Conservation (phyloP, 2,329 filamentous ascomycete species). For the Aspergillus uvarum region DNA sequence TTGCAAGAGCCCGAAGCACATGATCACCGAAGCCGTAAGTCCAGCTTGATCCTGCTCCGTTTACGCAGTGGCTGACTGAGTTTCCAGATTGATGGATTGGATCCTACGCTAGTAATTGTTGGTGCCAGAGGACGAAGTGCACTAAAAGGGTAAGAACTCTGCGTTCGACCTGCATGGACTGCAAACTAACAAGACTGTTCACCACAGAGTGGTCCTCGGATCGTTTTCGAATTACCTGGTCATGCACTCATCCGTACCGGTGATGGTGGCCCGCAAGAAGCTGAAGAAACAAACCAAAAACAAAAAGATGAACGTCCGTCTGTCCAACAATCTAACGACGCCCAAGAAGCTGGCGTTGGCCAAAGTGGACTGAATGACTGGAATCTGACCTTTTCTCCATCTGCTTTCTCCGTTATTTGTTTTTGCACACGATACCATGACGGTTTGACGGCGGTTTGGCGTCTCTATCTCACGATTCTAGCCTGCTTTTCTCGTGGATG, state of each 20-base stretch:
- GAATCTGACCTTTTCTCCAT: background rate
- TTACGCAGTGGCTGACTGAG: background rate
- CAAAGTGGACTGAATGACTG: slow-evolving; percentile 66
- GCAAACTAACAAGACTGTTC: background rate
- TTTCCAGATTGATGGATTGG: slow-evolving; percentile 75
- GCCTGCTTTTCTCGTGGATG: background rate
- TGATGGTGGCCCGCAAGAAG: slow-evolving; percentile 95
- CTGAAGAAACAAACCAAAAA: slow-evolving; percentile 83
- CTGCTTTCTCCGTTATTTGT: slow-evolving; percentile 1
- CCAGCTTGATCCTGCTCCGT: background rate
- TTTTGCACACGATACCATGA: background rate
- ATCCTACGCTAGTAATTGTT: slow-evolving; percentile 87
- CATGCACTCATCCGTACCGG: slow-evolving; percentile 91
- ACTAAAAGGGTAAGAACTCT: slow-evolving; percentile 75
- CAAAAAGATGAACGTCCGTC: slow-evolving; percentile 66
- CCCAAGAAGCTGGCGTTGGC: slow-evolving; percentile 69
- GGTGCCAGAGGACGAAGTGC: slow-evolving; percentile 89
- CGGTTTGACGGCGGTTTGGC: slow-evolving; percentile 6
- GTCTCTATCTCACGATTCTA: slow-evolving; percentile 1
- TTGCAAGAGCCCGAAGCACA: slow-evolving; percentile 94
- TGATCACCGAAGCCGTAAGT: slow-evolving; percentile 85
- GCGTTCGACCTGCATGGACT: background rate
- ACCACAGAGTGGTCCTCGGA: slow-evolving; percentile 77
- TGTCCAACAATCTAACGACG: slow-evolving; percentile 79
- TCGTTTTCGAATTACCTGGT: slow-evolving; percentile 98